Evolutionary conservation across 129 eudicot genomes (phyloP).

Genomic region (Centrapalus pauciflorus): DNA sequence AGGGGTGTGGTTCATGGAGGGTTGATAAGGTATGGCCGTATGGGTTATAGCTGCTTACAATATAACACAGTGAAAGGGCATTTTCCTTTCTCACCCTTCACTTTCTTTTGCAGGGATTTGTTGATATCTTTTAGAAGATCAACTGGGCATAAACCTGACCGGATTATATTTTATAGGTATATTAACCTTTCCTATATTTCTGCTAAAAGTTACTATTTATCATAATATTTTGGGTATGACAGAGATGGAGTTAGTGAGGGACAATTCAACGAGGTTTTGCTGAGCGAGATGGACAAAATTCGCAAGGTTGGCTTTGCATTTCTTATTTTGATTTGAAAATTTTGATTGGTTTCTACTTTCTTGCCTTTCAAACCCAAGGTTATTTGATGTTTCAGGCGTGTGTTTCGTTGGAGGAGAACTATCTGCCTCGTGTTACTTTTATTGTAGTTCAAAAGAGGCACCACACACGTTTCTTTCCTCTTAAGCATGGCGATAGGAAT

Average conservation of each 20-base stretch:
- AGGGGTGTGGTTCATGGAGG: conserved; percentile 47
- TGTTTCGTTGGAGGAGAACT: conserved; percentile 47
- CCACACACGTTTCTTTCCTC: conserved; percentile 79
- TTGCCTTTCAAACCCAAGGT: not conserved
- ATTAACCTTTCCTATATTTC: not conserved
- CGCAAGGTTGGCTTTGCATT: conserved; percentile 36
- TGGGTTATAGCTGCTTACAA: not conserved
- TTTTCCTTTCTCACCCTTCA: not conserved
- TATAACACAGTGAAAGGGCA: too few species aligned
- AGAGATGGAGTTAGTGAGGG: conserved; percentile 98
- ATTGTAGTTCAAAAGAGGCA: conserved; percentile 90
- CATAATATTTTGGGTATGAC: not conserved
- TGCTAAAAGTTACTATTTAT: not conserved
- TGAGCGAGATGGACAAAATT: conserved; percentile 62
- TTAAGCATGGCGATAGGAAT: conserved; percentile 30
- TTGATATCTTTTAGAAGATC: conserved; percentile 30
- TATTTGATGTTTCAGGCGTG: conserved; percentile 57
- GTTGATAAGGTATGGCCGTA: conserved; percentile 63
- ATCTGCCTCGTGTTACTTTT: conserved; percentile 67
- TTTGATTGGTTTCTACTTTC: not conserved
- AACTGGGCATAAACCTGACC: conserved; percentile 38
- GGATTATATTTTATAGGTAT: conserved; percentile 73
- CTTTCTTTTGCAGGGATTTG: conserved; percentile 47
- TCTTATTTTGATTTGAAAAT: not conserved
- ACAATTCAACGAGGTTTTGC: conserved; percentile 62